Evolutionary conservation across 495 filamentous ascomycete species (phyloP), one percentile per base, ranked within the genome.

Genomic region (Corynascus novoguineensis): DNA sequence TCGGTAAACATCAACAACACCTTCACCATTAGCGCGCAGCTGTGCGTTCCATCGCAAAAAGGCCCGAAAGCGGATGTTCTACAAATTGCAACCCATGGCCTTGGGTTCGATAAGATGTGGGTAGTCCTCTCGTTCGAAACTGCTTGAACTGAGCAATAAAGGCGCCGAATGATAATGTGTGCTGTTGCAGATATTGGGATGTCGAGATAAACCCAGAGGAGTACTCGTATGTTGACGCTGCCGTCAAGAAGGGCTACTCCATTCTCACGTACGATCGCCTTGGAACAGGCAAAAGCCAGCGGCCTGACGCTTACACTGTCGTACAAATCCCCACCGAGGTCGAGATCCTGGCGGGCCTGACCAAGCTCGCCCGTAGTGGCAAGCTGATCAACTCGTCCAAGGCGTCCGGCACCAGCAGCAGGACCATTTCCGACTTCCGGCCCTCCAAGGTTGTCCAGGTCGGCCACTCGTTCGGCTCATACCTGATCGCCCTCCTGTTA

Each of bases 301-400:
- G 29, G 24, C 44, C 44, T 3, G 12, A 47, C 25, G 44, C 44
- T 9, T 47, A 47, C 44, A 27, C 28, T 15, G 2, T 47, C 12
- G 25, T 47, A 27, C 44, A 47, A 29, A 47, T 47, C 25, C 44
- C 44, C 12, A 29, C 44, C 24, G 44, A 47, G 44, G 25, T 47
- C 44, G 44, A 47, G 44, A 17, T 47, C 14, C 24, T 47, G 24
- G 44, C 44, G 25, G 44, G 25, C 44, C 15, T 47, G 24, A 47
- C 44, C 25, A 28, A 28, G 12, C 25, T 47, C 25, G 44, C 44
- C 14, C 44, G 44, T 10, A 47, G 44, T 27, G 44, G 44, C 44
- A 29, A 47, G 44, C 14, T 47, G 44, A 28, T 47, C 44, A 47
- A 27, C 44, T 47, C 44, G 15, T 47, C 44, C 25, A 47, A 47